These are phyloP conservation scores for Nitzschia putrida DNA, from an alignment of 108 stramenopile species.

Conservation along the genomic window DNA sequence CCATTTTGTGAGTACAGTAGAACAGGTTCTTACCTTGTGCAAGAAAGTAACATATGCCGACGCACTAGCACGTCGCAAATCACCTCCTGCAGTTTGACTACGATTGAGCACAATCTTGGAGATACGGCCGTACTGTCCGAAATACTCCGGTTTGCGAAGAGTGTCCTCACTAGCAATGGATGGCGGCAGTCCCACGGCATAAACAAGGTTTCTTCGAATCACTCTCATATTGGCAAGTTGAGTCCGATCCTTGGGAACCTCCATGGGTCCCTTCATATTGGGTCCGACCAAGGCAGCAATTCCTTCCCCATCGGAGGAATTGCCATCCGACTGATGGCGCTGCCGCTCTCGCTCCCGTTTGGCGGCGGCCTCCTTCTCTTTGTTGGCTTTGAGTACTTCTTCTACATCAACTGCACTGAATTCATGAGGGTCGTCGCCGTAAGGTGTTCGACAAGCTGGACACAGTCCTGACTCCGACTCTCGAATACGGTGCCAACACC, in stretches of 20 bases:
- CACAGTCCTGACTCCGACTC: constrained; percentile 94
- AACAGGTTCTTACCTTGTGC: constrained; percentile 67
- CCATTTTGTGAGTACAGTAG: too few relatives aligned
- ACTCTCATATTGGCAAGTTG: constrained; percentile 95
- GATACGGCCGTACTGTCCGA: constrained; percentile 97
- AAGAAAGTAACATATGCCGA: constrained; percentile 96
- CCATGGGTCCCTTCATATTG: constrained; percentile 54
- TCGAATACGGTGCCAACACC: constrained; percentile 99
- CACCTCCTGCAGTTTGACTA: constrained; percentile 67
- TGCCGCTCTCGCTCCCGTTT: constrained; percentile 75
- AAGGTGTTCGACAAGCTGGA: constrained; percentile 96
- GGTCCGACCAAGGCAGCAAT: constrained; percentile 39
- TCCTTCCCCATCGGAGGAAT: constrained; percentile 50
- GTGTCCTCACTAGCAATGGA: constrained; percentile 83
- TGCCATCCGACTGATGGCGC: constrained; percentile 44
- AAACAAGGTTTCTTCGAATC: constrained; percentile 95
- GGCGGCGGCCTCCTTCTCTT: constrained; percentile 83
- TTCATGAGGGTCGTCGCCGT: constrained; percentile 96
- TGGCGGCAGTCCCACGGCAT: constrained; percentile 92
- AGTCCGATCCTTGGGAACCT: constrained; percentile 85
- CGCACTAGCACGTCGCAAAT: constrained; percentile 71
- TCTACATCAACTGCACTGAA: constrained; percentile 93
- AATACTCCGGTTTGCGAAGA: constrained; percentile 88
- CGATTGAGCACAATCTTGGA: constrained; percentile 94
- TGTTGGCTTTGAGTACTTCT: constrained; percentile 87